Percentiles rank a stretch among this genome's conserved stretches.
phyloP scores from a whole-genome alignment of 768 basidiomycete genomes.

The Boletus rubropictus region DNA sequence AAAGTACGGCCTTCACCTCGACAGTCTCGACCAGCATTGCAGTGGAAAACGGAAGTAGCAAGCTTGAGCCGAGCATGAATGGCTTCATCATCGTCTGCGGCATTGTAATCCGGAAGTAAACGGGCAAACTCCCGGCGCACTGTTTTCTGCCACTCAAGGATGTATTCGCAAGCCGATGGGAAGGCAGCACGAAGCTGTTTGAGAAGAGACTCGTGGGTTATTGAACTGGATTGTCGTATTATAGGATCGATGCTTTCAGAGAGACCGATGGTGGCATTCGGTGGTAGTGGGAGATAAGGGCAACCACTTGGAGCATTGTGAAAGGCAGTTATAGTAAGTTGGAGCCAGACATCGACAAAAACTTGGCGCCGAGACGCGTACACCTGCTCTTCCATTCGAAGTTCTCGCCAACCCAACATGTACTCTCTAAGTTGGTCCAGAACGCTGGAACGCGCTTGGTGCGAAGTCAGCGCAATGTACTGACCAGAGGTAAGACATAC shows the following conservation, averaged over 20 bases:
- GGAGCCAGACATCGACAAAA: constrained; percentile 25
- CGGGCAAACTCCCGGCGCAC: constrained; percentile 25
- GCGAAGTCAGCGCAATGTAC: constrained; percentile 4
- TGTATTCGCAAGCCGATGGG: constrained; percentile 7
- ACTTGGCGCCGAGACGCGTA: constrained; percentile 23
- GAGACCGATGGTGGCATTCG: constrained; percentile 23
- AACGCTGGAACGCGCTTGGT: constrained; percentile 15
- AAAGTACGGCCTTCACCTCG: constrained; percentile 11
- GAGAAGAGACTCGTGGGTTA: constrained; percentile 8
- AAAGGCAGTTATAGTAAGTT: constrained; percentile 18
- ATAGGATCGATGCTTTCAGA: constrained; percentile 19
- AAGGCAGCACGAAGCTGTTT: constrained; percentile 19
- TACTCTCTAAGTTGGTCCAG: constrained; percentile 20
- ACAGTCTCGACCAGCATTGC: constrained; percentile 13
- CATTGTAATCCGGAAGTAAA: constrained; percentile 20
- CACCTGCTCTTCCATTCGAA: constrained; percentile 27
- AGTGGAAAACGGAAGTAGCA: constrained; percentile 26
- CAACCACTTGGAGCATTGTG: constrained; percentile 5
- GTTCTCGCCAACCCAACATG: constrained; percentile 29
- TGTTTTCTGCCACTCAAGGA: constrained; percentile 26
- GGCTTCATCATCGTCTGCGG: constrained; percentile 13
- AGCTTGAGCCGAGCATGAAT: constrained; percentile 22
- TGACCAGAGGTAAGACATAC: constrained; percentile 6
- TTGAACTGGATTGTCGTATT: constrained; percentile 18
- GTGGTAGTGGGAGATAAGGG: constrained; percentile 26